Evolutionary conservation across 164 flowering plant species (phyloP).

Genomic region (Dillenia suffruticosa): DNA sequence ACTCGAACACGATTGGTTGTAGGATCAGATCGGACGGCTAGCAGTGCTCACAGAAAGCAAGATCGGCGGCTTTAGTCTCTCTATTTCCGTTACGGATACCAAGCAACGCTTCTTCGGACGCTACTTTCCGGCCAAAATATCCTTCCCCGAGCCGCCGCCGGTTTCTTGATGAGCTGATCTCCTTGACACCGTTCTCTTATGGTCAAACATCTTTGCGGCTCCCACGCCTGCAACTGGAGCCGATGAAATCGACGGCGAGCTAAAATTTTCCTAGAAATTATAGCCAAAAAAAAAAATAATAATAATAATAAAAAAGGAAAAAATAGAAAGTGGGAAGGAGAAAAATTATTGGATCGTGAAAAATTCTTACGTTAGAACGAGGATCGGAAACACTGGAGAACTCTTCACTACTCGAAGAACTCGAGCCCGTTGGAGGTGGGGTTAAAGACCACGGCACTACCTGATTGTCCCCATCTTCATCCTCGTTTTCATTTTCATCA

Average conservation of each 20-base stretch:
- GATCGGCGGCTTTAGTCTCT: conserved; percentile 10
- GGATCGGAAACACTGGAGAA: conserved; percentile 13
- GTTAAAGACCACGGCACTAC: conserved; percentile 37
- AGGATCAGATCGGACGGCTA: conserved; percentile 13
- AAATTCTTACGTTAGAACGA: conserved; percentile 7
- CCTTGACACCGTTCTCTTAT: no score
- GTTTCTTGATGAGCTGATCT: not conserved
- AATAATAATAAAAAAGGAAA: not conserved
- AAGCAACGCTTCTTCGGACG: not conserved
- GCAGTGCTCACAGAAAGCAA: not conserved
- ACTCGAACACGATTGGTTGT: no score
- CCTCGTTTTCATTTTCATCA: not conserved
- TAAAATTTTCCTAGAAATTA: not conserved
- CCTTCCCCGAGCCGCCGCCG: not conserved
- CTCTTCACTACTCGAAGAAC: conserved; percentile 25
- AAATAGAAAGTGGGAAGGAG: not conserved
- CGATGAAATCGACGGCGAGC: no score
- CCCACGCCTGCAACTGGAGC: no score
- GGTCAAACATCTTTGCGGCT: no score
- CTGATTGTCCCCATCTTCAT: conserved; percentile 26
- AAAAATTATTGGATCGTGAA: not conserved
- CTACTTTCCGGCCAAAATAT: conserved; percentile 8
- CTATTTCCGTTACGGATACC: conserved; percentile 1
- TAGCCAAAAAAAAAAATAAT: not conserved
- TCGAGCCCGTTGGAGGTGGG: conserved; percentile 24